phyloP scores from a whole-genome alignment of 2,329 filamentous ascomycete species.

The Botrytis fragariae region DNA sequence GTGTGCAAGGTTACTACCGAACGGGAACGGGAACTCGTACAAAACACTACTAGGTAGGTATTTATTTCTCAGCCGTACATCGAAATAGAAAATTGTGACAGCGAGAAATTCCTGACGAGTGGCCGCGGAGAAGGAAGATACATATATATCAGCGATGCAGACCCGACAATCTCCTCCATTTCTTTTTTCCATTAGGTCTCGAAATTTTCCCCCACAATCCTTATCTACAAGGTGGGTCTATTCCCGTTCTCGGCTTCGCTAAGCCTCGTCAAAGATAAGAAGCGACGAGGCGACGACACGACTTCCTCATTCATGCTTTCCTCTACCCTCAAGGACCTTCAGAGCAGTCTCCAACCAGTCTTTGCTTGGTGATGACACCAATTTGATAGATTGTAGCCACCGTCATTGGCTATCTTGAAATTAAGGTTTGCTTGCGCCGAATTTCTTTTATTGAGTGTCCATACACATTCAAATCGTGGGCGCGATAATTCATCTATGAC shows the following conservation, averaged over 20 bases:
- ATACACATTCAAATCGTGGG: background rate
- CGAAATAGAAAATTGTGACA: background rate
- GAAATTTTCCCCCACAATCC: constrained; percentile 1
- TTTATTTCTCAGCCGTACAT: background rate
- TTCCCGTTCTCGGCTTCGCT: constrained; percentile 2
- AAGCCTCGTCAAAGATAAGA: constrained; percentile 17
- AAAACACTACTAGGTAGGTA: background rate
- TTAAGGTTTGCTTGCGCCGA: background rate
- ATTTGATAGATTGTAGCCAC: background rate
- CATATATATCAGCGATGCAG: background rate
- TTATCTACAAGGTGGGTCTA: constrained; percentile 7
- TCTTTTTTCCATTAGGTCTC: background rate
- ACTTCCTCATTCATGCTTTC: background rate
- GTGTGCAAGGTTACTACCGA: background rate
- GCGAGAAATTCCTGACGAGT: background rate
- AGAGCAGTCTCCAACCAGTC: background rate
- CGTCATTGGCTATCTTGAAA: background rate
- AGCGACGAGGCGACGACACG: background rate
- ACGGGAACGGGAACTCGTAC: background rate
- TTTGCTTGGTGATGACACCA: background rate
- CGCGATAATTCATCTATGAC: background rate
- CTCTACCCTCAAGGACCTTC: background rate
- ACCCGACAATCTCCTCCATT: background rate
- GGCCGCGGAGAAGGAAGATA: constrained; percentile 17
- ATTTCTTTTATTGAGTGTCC: background rate